Evolutionary conservation across 1,284 basidiomycete species (phyloP).

Genomic region (Stygiomarasmius scandens): DNA sequence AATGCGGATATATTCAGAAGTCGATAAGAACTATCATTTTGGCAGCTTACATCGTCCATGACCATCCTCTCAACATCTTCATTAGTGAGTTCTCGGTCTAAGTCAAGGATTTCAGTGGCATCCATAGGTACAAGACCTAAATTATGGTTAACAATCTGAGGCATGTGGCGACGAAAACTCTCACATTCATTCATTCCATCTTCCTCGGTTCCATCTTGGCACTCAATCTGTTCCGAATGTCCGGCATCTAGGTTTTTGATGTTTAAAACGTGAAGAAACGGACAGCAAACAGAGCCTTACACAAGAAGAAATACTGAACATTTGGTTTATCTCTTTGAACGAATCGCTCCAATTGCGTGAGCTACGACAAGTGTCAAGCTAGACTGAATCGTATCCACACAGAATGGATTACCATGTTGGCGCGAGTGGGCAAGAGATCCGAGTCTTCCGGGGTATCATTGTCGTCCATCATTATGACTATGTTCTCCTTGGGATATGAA

Average conservation of each 20-base stretch:
- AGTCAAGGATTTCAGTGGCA: not conserved
- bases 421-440: not conserved
- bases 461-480: not conserved
- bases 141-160: not conserved
- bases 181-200: slow-evolving; percentile 17
- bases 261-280: too few relatives aligned
- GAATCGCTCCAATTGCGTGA: not conserved
- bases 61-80: slow-evolving; percentile 3
- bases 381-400: not conserved
- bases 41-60: slow-evolving; percentile 13
- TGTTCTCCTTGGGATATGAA: not conserved
- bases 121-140: not conserved
- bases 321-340: not conserved
- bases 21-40: too few relatives aligned
- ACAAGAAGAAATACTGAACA: not conserved
- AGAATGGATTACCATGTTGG: not conserved
- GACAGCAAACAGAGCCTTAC: not conserved
- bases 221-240: slow-evolving; percentile 13
- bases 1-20: not conserved
- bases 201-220: slow-evolving; percentile 13
- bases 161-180: not conserved
- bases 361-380: not conserved
- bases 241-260: slow-evolving; percentile 12
- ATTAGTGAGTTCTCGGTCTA: not conserved
- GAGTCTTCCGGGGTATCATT: too few relatives aligned